Base-by-base conservation (phyloP, 2,329 filamentous ascomycete species). In the Botryosphaeria agaves region DNA sequence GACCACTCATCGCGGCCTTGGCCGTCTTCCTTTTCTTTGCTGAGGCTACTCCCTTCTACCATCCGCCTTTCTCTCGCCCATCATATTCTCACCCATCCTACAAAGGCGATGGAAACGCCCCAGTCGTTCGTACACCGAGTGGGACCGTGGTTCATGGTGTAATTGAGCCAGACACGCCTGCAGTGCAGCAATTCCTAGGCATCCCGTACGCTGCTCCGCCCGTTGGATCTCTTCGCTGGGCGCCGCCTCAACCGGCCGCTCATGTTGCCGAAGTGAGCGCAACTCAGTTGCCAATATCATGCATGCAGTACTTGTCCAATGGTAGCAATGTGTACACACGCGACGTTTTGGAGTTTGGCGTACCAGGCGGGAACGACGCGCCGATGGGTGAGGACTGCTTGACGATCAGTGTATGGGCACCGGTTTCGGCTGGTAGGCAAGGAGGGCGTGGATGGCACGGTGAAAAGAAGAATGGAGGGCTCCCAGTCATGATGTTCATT, bases 401-500 rank as follows among this genome's bases (percentile, higher is more conserved):
- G 15, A 53, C 51, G 7, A 42, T 63, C 8, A 57, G 57, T 23
- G 41, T 66, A 6, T 65, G 61, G 61, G 43, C 57, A 3, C 58
- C 58, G 2, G 41, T 36, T 18, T 43, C 33, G 9, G 41, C 47
- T 0, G 37, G 28, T 11, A 4, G 16, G 28, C 11, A 29, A 20
- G 28, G 28, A 19, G 16, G n/a, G 5, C 5, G 12, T 29, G 26
- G 26, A 9, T 14, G 12, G 26, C 21, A 23, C 21, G 12, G 7
- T 9, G 21, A 3, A 23, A 23, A 23, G 21, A 29, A 20, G 12
- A n/a, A 43, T 29, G 41, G 36, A 2, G 38, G 36, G 7, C 41
- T 61, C 4, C 61, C 61, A 1, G 62, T 66, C 0, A 44, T 59
- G 4, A 51, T 57, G 14, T 66, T 58, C 47, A 49, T 65, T 19